Base-by-base conservation (phyloP, 225 moss, liverwort and hornwort genomes). In the Bryum argenteum region DNA sequence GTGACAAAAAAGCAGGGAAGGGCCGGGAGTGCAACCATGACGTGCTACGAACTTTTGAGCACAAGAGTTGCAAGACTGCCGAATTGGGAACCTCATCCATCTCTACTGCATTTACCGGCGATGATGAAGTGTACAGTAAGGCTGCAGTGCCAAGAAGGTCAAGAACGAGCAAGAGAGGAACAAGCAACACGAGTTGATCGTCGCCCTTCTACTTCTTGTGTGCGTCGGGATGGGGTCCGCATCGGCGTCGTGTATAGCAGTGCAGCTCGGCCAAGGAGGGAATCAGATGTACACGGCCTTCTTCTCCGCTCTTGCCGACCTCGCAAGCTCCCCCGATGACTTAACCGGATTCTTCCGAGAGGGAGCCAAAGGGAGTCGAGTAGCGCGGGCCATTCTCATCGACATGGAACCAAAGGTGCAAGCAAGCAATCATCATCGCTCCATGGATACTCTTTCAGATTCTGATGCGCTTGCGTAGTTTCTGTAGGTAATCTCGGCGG, bases 191-290 rank as follows among this genome's bases (percentile, higher is more conserved):
- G 0, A 0, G 5, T 33, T 6, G 33, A 28, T 33, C 33, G 33
- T 6, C 5, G 28, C 28, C 5, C 28, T 28, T 28, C 3, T 28
- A 5, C 2, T 28, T 33, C 33, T 33, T 33, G 33, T 6, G 33
- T 33, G 33, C 33, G 7, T 33, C 62, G 45, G 47, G 43, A 85
- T 85, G 85, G 85, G 73, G 17, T 67, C 82, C 38, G 19, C 73
- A 10, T 59, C 77, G 24, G 70, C 79, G 18, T 85, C 85, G 12
- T 82, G 92, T 58, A 92, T 98, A 63, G 98, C 91, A 56, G 80
- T 98, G 70, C 97, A 98, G 75, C 77, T 98, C 59, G 94, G 97
- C 9, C 98, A 98, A 69, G 98, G 94, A 54, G 98, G 98, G 63
- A 98, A 98, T 54, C 98, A 98, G 65, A 85, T 98, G 63, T 91